These are phyloP conservation scores for Fragaria nilgerrensis DNA, from an alignment of 306 rosid genomes.

Conservation along the genomic window DNA sequence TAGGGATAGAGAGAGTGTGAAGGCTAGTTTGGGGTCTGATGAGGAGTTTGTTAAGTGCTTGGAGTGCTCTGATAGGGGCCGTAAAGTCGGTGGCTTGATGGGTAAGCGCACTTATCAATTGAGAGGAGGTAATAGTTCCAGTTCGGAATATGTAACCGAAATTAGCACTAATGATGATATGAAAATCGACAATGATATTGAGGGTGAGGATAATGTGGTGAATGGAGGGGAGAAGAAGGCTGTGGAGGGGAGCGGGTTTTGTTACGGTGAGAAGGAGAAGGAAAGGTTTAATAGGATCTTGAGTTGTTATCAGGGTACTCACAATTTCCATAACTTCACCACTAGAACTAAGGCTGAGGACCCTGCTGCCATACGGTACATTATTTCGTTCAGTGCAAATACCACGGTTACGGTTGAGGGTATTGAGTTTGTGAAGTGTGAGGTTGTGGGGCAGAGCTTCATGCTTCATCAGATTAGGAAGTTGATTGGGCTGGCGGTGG, in stretches of 20 bases:
- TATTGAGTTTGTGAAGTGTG: constrained; percentile 82
- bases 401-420: constrained; percentile 53
- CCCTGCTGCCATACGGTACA: constrained; percentile 71
- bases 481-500: constrained; percentile 92
- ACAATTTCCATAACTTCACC: constrained; percentile 92
- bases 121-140: constrained; percentile 11
- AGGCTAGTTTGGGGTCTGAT: constrained; percentile 84
- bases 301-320: constrained; percentile 74
- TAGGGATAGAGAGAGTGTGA: constrained; percentile 87
- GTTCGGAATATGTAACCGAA: not conserved
- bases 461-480: constrained; percentile 98
- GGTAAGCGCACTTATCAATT: constrained; percentile 54
- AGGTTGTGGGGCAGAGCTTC: constrained; percentile 95
- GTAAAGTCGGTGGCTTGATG: constrained; percentile 69
- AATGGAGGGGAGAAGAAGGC: constrained; percentile 35
- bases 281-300: constrained; percentile 72
- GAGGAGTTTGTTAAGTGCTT: constrained; percentile 69
- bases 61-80: constrained; percentile 87
- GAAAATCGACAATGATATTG: not conserved
- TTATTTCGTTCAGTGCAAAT: constrained; percentile 64
- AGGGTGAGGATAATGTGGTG: constrained; percentile 26
- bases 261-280: constrained; percentile 68
- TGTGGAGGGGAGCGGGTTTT: constrained; percentile 39
- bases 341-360: constrained; percentile 90
- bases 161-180: constrained; percentile 18